These are phyloP conservation scores for Annulohypoxylon moriforme DNA, from an alignment of 495 filamentous ascomycete species.

Conservation along the genomic window DNA sequence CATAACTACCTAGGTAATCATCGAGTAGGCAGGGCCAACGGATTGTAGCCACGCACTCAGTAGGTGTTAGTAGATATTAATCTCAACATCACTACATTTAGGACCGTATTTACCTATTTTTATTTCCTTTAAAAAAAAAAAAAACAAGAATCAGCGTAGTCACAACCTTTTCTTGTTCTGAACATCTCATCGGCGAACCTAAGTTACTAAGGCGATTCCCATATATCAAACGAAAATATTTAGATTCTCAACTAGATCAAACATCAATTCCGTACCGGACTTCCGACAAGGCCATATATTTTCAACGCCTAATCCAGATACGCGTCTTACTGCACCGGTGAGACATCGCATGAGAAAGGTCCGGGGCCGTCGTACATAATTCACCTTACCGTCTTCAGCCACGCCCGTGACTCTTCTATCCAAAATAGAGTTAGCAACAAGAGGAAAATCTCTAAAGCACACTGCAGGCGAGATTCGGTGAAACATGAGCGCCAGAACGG, in stretches of 20 bases:
- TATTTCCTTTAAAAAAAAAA: too few species aligned
- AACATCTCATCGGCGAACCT: not conserved
- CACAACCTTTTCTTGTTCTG: not conserved
- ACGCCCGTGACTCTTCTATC: not conserved
- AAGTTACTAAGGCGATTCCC: not conserved
- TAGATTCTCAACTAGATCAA: not conserved
- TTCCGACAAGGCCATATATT: slow-evolving; percentile 14
- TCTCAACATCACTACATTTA: too few species aligned
- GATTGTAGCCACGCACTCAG: too few species aligned
- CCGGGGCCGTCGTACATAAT: slow-evolving; percentile 16
- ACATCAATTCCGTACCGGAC: not conserved
- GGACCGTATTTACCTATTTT: too few species aligned
- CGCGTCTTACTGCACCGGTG: slow-evolving; percentile 32
- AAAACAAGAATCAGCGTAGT: too few species aligned
- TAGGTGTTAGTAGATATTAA: too few species aligned
- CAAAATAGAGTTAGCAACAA: not conserved
- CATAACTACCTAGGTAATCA: too few species aligned
- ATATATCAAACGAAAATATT: not conserved
- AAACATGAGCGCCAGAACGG: slow-evolving; percentile 19
- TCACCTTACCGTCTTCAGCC: not conserved
- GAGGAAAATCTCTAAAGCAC: slow-evolving; percentile 2
- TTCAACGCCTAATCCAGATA: slow-evolving; percentile 3
- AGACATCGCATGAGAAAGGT: slow-evolving; percentile 30
- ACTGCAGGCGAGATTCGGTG: slow-evolving; percentile 30
- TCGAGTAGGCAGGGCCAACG: too few species aligned